Base-by-base conservation (phyloP, 495 filamentous ascomycete species). In the Penicillium lagena region DNA sequence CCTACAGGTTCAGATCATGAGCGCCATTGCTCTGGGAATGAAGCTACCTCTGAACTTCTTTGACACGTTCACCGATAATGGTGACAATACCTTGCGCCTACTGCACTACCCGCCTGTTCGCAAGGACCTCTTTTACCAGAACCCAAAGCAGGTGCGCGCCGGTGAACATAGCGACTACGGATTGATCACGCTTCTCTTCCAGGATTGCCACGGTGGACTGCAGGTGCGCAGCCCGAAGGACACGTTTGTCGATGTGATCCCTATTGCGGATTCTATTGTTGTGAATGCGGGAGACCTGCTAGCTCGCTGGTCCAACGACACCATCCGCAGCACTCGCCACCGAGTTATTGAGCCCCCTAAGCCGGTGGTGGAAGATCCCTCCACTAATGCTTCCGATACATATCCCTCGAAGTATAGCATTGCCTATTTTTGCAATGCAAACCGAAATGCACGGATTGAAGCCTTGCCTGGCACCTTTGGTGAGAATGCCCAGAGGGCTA, bases 121-220 rank as follows among this genome's bases (percentile, higher is more conserved):
- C 22, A 80, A 77, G 42, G 69, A 79, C 7, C 77, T 87, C 6
- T 96, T 96, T 59, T 57, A 65, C 50, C 66, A 77, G 41, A 87
- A 89, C 45, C 80, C 80, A 17, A 74, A 72, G 10, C 85, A 90
- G 60, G 86, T 96, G 3, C 69, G 91, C 2, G 89, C 90, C 0
- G 91, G 89, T 0, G 86, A 82, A 29, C 91, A 96, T 57, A 87
- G 82, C 12, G 91, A 96, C 55, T 96, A 96, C 54, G 91, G 90
- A 2, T 86, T 80, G 0, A 77, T 95, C 49, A 96, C 91, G 1
- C 66, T 95, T 29, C 75, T 97, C 12, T 96, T 97, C 67, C 91
- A 97, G 60, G 91, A 96, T 66, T 51, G 68, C 32, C 67, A 79
- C 17, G 91, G 91, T 1, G 91, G 91, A 0, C 57, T 96, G 45